phyloP scores from a whole-genome alignment of 2,329 filamentous ascomycete genomes.

The Pseudopithomyces chartarum region DNA sequence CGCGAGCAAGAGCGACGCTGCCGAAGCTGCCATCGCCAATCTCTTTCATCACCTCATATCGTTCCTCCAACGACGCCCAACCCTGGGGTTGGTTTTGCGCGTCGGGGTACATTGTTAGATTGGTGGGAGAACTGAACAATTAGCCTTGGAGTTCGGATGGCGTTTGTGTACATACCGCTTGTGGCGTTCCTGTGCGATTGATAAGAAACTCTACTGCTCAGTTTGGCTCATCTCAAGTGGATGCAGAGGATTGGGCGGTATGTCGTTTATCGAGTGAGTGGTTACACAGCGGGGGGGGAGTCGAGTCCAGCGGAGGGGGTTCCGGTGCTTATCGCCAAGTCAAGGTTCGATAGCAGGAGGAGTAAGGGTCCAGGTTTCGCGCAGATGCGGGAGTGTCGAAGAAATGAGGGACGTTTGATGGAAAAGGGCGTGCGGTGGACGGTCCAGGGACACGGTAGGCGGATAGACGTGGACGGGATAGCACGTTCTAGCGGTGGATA shows the following conservation, averaged over 20 bases:
- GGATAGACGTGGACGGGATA: conserved; percentile 46
- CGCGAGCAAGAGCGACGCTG: conserved; percentile 89
- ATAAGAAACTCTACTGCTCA: conserved; percentile 10
- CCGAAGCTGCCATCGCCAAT: conserved; percentile 99
- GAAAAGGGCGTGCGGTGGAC: conserved; percentile 46
- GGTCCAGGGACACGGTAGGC: conserved; percentile 49
- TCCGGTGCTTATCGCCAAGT: conserved; percentile 44
- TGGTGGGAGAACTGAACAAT: conserved; percentile 19
- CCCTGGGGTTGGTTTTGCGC: conserved; percentile 73
- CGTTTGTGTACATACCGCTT: conserved; percentile 21
- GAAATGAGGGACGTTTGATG: conserved; percentile 49
- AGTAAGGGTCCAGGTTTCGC: conserved; percentile 48
- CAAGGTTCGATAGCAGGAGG: conserved; percentile 40
- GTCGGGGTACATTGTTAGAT: conserved; percentile 73
- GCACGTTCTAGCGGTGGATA: conserved; percentile 46
- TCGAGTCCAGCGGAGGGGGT: conserved; percentile 28
- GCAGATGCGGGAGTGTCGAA: conserved; percentile 44
- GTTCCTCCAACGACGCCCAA: conserved; percentile 78
- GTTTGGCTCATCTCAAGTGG: conserved; percentile 42
- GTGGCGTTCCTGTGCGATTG: conserved; percentile 18
- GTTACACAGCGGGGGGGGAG: conserved; percentile 21
- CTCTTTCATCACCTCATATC: conserved; percentile 96
- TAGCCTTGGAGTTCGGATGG: conserved; percentile 12
- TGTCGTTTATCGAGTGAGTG: conserved; percentile 20
- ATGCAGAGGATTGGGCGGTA: conserved; percentile 16